Base-by-base conservation (phyloP, 495 filamentous ascomycete species). In the Tuber borchii region DNA sequence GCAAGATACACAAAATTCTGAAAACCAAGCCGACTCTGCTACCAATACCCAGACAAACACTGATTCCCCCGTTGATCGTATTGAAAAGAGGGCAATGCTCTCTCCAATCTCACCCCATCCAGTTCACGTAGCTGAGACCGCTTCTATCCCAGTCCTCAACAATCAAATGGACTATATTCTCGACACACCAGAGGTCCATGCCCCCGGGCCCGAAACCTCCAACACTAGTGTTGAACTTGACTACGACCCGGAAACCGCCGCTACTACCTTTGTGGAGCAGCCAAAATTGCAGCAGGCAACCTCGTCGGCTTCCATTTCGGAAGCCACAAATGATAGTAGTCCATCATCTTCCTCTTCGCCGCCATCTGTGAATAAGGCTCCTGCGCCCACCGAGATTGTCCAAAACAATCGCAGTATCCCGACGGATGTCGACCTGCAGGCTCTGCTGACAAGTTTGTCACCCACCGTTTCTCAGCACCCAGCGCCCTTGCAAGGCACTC, bases 361-460 rank as follows among this genome's bases (percentile, higher is more conserved):
- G 46, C 68, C 80, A 37, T 78, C 77, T 79, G 78, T 80, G 75
- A 81, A 77, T 75, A 78, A 80, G 76, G 72, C 46, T 34, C 72
- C 72, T 40, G 78, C 78, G 71, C 70, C 71, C 73, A 48, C 75
- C 74, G 75, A 79, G 74, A 56, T 81, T 81, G 74, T 69, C 76
- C 72, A 80, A 74, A 51, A 75, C 74, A 75, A 73, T 75, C 81
- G 56, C 74, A 82, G 77, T 77, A 46, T 82, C 42, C 76, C 81
- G 73, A 82, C 78, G 78, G 82, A 79, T 77, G 81, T 83, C 77
- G 81, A 83, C 78, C 65, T 83, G 34, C 81, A 83, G 75, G 81
- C 81, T 75, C 78, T 83, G 70, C 83, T 83, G 81, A 83, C 81
- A 74, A 82, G 80, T 78, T 76, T 83, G 71, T 83, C 81, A 51